Evolutionary conservation across 139 green algal species (phyloP).

Genomic region (Chlorella sp.): DNA sequence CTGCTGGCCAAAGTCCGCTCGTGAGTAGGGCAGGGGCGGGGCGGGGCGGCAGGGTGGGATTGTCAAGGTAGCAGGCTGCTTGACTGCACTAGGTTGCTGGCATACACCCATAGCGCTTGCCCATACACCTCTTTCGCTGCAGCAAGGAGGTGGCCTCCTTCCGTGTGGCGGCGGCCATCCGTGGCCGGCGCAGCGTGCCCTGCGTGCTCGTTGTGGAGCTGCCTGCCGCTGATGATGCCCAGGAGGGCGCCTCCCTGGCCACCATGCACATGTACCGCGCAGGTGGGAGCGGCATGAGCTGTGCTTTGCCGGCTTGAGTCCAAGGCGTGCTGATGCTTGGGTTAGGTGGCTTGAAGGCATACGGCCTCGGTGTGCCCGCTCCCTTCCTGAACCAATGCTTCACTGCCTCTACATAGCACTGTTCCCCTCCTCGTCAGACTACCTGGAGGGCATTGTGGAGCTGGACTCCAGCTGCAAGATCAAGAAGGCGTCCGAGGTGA

Average conservation of each 20-base stretch:
- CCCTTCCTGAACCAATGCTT: too few relatives aligned
- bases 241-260: not conserved
- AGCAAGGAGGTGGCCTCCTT: slow-evolving; percentile 1
- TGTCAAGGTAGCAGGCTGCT: too few relatives aligned
- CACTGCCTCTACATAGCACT: not conserved
- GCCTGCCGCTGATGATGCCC: not conserved
- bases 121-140: not conserved
- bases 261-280: slow-evolving; percentile 14
- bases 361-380: not conserved
- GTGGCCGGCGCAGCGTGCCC: slow-evolving; percentile 14
- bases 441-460: slow-evolving; percentile 14
- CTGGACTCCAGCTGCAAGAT: not conserved
- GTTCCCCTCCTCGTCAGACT: not conserved
- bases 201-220: not conserved
- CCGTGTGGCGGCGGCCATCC: not conserved
- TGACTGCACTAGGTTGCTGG: too few relatives aligned
- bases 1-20: not conserved
- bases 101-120: too few relatives aligned
- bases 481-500: not conserved
- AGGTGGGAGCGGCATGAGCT: not conserved
- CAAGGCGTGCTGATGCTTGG: not conserved
- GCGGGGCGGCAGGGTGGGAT: too few relatives aligned
- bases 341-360: not conserved
- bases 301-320: too few relatives aligned
- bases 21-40: too few relatives aligned